Conservation (phyloP, 1,284 basidiomycete genomes). For the Leucocoprinus gongylophorus region DNA sequence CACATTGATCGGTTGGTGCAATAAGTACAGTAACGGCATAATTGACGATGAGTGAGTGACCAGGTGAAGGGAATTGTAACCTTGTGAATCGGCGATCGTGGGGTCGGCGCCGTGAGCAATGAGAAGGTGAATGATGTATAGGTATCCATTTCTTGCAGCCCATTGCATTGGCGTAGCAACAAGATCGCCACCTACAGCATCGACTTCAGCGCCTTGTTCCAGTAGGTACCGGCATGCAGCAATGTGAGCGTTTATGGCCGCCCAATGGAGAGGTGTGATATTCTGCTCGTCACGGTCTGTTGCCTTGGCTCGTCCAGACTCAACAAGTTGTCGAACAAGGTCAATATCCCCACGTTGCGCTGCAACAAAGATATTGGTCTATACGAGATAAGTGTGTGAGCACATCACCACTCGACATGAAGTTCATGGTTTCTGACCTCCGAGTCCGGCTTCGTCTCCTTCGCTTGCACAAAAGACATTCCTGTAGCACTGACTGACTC, state of each 20-base stretch:
- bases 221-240: conserved; percentile 75
- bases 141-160: conserved; percentile 94
- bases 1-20: conserved; percentile 86
- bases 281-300: conserved; percentile 85
- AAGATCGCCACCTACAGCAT: conserved; percentile 91
- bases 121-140: conserved; percentile 91
- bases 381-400: conserved; percentile 1
- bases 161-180: conserved; percentile 97
- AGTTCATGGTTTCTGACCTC: conserved; percentile 23
- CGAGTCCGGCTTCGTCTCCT: conserved; percentile 19
- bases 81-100: conserved; percentile 85
- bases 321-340: conserved; percentile 62
- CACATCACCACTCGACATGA: background rate
- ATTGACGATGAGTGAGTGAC: conserved; percentile 92
- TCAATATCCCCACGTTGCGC: conserved; percentile 83
- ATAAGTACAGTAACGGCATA: conserved; percentile 90
- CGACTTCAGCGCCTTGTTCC: conserved; percentile 92
- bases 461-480: conserved; percentile 33
- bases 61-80: conserved; percentile 94
- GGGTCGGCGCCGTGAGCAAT: conserved; percentile 90
- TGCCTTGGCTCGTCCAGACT: conserved; percentile 66
- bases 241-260: conserved; percentile 88
- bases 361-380: conserved; percentile 72
- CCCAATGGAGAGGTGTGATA: conserved; percentile 96
- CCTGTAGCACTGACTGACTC: conserved; percentile 37